Evolutionary conservation across 306 rosid species (phyloP), one percentile per base, ranked within the genome.

Genomic region (Quercus agrifolia): DNA sequence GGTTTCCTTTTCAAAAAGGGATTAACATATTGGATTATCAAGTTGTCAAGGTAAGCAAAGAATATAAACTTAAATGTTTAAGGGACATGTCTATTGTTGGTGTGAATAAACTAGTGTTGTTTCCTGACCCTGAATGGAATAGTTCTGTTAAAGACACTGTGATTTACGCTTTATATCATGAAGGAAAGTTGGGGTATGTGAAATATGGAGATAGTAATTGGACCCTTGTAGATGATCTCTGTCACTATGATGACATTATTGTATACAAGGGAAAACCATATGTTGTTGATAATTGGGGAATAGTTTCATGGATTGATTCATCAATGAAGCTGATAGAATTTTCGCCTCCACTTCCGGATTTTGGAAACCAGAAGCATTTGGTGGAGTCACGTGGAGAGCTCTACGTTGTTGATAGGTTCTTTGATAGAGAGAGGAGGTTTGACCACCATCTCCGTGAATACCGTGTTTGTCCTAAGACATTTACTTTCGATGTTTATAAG

Each of bases 231-330:
- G 82, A 81, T 66, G 77, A 57, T 13, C 52, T n/a, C 12, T 44
- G 21, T 10, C 5, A 44, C 21, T 88, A 62, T 23, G 78, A 85
- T 62, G 91, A 88, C 30, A 35, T 88, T 0, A 69, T 81, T 1
- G 73, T 83, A 30, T 76, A 81, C 44, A 83, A 62, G 57, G 87
- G 81, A 11, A 76, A 85, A 15, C 8, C 79, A 54, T 83, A 79
- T 25, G 89, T 61, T 46, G 82, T 82, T 12, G 85, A 88, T 77
- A 52, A 3, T 18, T 12, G 80, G 89, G 91, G 89, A 44, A 82
- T 78, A 13, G 33, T 86, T 57, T 84, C 63, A 0, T 83, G 86
- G 87, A 46, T 85, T 15, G 78, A 79, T 68, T 78, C 69, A 0
- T 70, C 80, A 3, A 18, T 81, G 19, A 76, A 78, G 52, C 6